phyloP scores from a whole-genome alignment of 2,329 filamentous ascomycete genomes.

The Setomelanomma holmii region DNA sequence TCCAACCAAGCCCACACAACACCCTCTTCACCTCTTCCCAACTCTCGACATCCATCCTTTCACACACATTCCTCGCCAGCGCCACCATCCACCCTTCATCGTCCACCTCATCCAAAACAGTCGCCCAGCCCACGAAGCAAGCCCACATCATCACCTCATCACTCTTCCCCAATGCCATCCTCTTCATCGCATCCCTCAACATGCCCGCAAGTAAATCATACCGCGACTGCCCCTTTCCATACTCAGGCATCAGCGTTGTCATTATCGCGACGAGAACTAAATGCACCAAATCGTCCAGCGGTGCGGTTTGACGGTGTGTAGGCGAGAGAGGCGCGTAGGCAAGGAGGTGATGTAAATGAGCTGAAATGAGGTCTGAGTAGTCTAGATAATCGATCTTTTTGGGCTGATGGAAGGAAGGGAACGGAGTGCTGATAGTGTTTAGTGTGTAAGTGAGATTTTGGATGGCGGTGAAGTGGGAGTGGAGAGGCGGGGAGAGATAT shows the following conservation, averaged over 20 bases:
- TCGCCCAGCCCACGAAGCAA: conserved; percentile 2
- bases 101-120: neutral
- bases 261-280: conserved; percentile 10
- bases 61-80: neutral
- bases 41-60: neutral
- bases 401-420: neutral
- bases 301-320: neutral
- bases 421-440: neutral
- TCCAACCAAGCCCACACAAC: conserved; percentile 9
- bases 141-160: conserved; percentile 8
- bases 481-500: neutral
- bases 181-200: conserved; percentile 1
- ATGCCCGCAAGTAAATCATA: conserved; percentile 7
- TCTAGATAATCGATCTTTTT: conserved; percentile 7
- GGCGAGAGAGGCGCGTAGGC: conserved; percentile 6
- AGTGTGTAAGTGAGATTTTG: conserved; percentile 1
- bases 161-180: neutral
- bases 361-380: conserved; percentile 9
- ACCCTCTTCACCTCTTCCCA: conserved; percentile 1
- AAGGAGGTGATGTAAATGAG: conserved; percentile 4
- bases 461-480: conserved; percentile 1
- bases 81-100: conserved; percentile 5
- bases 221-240: conserved; percentile 5
- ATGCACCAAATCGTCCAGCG: conserved; percentile 10
- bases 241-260: conserved; percentile 14